Evolutionary conservation across 495 filamentous ascomycete species (phyloP), one percentile per base, ranked within the genome.

Genomic region (Xylona heveae): DNA sequence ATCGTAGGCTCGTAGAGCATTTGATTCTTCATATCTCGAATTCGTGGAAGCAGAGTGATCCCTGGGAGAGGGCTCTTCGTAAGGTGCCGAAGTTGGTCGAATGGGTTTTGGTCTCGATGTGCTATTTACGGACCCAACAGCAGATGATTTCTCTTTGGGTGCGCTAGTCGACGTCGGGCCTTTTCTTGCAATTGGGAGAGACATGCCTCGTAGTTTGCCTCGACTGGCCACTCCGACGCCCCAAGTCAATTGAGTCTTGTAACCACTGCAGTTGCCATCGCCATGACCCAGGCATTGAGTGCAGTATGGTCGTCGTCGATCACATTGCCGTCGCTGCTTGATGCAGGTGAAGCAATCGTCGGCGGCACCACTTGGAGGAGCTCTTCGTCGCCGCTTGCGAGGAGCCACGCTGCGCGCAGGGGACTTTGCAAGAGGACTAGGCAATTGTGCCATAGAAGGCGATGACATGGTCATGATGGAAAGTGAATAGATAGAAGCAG

Each of bases 171-270:
- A 52, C 1, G 68, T 62, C n/a, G 68, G 61, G 21, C 74, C 66
- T 43, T 75, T 77, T n/a, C n/a, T n/a, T 6, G 74, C 70, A 36
- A 97, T 71, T 13, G 88, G 88, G 15, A 90, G 58, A 26, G 83
- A 77, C 37, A 93, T 52, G 10, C 88, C 88, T 31, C 88, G 67
- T 36, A 97, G 67, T 58, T 97, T 97, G 38, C 88, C 88, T 41
- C 88, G 72, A 49, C 85, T 94, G 24, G 88, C 88, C 39, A 97
- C 88, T 16, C 88, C 88, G 22, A 97, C 77, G 8, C 85, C 88
- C 88, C 88, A 97, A 22, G 88, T 97, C 57, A 97, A 66, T 29
- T 83, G 80, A 14, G 88, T 95, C 56, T 90, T 88, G 61, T 97
- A 97, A 38, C 88, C 88, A 26, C 79, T 82, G 58, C 88, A 97